Evolutionary conservation across 1,139 yeast genomes (phyloP).

Genomic region (Blastobotrys persicus): DNA sequence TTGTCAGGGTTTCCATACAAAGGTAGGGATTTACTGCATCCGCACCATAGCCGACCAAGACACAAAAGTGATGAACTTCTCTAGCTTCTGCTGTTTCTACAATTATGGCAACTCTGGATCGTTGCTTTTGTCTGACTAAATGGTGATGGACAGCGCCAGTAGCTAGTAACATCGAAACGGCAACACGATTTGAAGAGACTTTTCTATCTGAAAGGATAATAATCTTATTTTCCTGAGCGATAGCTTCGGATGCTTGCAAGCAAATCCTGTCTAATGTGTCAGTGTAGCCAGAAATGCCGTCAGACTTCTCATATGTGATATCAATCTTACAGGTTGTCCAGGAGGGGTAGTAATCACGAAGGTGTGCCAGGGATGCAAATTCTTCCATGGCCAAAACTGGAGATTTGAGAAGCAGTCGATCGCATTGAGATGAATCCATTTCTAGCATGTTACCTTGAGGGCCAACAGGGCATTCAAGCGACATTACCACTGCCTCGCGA

Average conservation of each 20-base stretch:
- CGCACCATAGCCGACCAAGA: constrained; percentile 94
- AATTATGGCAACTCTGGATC: constrained; percentile 89
- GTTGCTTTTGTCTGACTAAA: constrained; percentile 90
- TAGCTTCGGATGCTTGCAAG: constrained; percentile 81
- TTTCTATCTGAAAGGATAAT: constrained; percentile 72
- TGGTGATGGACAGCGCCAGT: constrained; percentile 97
- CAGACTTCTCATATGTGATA: constrained; percentile 80
- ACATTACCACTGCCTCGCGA: constrained; percentile 95
- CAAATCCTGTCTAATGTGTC: constrained; percentile 84
- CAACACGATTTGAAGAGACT: constrained; percentile 59
- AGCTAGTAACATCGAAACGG: constrained; percentile 91
- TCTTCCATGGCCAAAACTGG: constrained; percentile 79
- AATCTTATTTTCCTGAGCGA: constrained; percentile 70
- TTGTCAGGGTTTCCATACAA: constrained; percentile 83
- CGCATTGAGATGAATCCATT: constrained; percentile 89
- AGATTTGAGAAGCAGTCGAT: constrained; percentile 75
- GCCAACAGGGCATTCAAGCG: constrained; percentile 93
- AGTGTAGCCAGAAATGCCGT: constrained; percentile 83
- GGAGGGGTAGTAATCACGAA: constrained; percentile 71
- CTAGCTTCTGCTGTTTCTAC: constrained; percentile 96
- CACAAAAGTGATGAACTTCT: constrained; percentile 95
- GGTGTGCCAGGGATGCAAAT: constrained; percentile 67
- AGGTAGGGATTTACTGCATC: constrained; percentile 94
- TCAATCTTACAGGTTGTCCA: constrained; percentile 86
- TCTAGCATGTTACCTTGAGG: constrained; percentile 96